Base-by-base conservation (phyloP, 2,329 filamentous ascomycete species). In the Trichoderma semiorbis region DNA sequence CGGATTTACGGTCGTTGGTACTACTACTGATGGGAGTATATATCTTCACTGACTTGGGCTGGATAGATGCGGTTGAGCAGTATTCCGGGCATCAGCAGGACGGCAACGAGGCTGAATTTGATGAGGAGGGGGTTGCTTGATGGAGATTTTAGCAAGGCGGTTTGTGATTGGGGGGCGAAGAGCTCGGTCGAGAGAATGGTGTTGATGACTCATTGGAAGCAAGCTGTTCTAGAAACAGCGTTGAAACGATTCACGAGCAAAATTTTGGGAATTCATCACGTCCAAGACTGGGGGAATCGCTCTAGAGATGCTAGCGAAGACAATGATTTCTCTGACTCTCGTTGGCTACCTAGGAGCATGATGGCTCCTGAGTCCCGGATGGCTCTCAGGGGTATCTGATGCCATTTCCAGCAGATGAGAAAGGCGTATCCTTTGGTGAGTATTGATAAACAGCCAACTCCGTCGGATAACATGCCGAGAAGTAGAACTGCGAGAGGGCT, bases 241-340 rank as follows among this genome's bases (percentile, higher is more conserved):
- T 43, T 24, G n/a, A n/a, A n/a, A 21, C 5, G 30, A 30, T 14
- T n/a, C n/a, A n/a, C 7, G 3, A 28, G 16, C 5, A 12, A 34
- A 12, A 30, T 28, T 28, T n/a, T 8, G 7, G 5, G 18, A 3
- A 26, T 12, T n/a, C 11, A 10, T 47, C 14, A 73, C 77, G 75
- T 69, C 28, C 73, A 75, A 12, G 66, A 53, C 26, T 71, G 58
- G 18, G 74, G 74, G 64, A 16, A 72, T 72, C 7, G 68, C 67
- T 30, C 78, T 76, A n/a, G 74, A 75, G 43, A 77, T 72, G 28
- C 77, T 74, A 39, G 78, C 73, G 63, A 79, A 79, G 14, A 78
- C 72, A 74, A 78, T 78, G 34, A 77, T 76, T 39, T 79, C 78
- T 16, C 73, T 75, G 32, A 79, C 75, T 30, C 74, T 21, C 73